These are phyloP conservation scores for Bipolaris bicolor DNA, from an alignment of 2,329 filamentous ascomycete genomes.

Conservation along the genomic window DNA sequence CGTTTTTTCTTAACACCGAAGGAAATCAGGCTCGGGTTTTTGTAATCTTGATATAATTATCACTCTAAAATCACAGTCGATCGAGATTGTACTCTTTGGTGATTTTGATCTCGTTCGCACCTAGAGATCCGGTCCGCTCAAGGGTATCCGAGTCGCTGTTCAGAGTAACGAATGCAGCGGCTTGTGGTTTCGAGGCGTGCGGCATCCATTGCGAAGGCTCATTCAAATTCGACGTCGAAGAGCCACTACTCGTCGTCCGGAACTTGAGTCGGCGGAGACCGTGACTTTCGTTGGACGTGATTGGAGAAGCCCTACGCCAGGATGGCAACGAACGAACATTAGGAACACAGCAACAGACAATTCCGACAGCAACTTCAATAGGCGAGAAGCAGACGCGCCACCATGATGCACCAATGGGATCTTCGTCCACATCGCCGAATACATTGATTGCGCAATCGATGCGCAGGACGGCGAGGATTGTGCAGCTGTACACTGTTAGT, in stretches of 20 bases:
- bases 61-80: constrained; percentile 12
- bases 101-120: constrained; percentile 26
- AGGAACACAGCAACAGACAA: constrained; percentile 29
- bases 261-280: constrained; percentile 27
- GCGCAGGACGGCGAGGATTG: constrained; percentile 25
- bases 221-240: constrained; percentile 26
- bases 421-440: constrained; percentile 21
- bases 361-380: constrained; percentile 29
- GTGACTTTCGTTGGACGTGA: constrained; percentile 14
- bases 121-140: constrained; percentile 17
- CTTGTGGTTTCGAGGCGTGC: constrained; percentile 12
- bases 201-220: constrained; percentile 24
- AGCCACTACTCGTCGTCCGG: constrained; percentile 22
- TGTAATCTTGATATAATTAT: background rate
- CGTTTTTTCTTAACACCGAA: background rate
- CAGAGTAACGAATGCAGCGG: constrained; percentile 27
- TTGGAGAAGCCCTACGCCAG: constrained; percentile 18
- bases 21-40: background rate
- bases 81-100: constrained; percentile 30
- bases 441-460: constrained; percentile 28
- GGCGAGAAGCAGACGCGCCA: constrained; percentile 29
- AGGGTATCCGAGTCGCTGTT: constrained; percentile 17
- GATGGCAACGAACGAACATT: constrained; percentile 17
- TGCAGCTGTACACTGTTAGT: constrained; percentile 21
- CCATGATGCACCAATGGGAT: constrained; percentile 28